A percentile compares a stretch with the other conserved stretches of the same genome.
phyloP scores from a whole-genome alignment of 2,329 filamentous ascomycete species.

The Fusarium zealandicum region DNA sequence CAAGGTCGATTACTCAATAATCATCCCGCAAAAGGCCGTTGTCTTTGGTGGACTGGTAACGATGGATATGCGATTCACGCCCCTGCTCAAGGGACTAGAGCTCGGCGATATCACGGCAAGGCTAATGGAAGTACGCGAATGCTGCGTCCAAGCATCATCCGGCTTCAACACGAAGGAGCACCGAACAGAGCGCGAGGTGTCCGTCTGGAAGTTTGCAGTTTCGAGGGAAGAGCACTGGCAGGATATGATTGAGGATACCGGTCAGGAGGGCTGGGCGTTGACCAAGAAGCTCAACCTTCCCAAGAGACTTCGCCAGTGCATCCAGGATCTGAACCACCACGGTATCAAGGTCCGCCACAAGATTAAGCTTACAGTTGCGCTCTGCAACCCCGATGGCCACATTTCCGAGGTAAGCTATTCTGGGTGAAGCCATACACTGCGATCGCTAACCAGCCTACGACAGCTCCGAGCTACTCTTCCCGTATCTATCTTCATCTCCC shows the following conservation, averaged over 20 bases:
- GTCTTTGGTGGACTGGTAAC: conserved; percentile 89
- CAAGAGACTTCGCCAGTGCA: conserved; percentile 79
- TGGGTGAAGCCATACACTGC: neutral
- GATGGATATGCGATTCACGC: conserved; percentile 86
- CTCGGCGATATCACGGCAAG: conserved; percentile 84
- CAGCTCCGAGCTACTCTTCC: conserved; percentile 88
- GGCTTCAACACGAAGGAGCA: conserved; percentile 61
- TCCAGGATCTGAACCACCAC: conserved; percentile 88
- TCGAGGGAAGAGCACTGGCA: conserved; percentile 70
- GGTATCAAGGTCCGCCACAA: conserved; percentile 94
- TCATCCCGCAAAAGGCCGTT: conserved; percentile 91
- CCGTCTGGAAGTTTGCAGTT: conserved; percentile 64
- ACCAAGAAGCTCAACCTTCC: conserved; percentile 74
- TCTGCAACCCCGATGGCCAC: conserved; percentile 95
- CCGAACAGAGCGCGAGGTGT: conserved; percentile 70
- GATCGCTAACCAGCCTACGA: conserved; percentile 12
- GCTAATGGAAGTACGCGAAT: conserved; percentile 80
- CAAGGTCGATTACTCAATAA: conserved; percentile 95
- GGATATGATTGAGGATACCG: conserved; percentile 71
- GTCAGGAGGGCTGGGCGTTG: conserved; percentile 70
- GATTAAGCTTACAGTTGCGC: conserved; percentile 86
- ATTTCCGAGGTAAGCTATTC: conserved; percentile 75
- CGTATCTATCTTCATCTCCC: conserved; percentile 93
- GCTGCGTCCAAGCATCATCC: conserved; percentile 58
- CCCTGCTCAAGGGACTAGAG: conserved; percentile 85